These are phyloP conservation scores for Gracilaria caudata DNA, from an alignment of 23 red algal genomes.

Conservation along the genomic window DNA sequence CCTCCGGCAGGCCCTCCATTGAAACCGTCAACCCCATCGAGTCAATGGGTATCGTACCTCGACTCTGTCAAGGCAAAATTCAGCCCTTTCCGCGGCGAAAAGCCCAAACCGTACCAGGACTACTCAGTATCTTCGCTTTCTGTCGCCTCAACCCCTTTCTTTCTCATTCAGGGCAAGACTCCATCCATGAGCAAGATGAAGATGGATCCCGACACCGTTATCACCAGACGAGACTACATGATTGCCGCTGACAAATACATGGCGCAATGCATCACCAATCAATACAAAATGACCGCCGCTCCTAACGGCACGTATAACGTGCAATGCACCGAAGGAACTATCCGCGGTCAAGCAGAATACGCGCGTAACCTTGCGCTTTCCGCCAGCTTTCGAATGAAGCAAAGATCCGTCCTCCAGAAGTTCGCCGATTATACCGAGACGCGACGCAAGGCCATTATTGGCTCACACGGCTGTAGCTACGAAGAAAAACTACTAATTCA, in stretches of 20 bases:
- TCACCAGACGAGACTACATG: neutral
- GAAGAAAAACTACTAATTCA: constrained; percentile 48
- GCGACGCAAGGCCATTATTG: constrained; percentile 54
- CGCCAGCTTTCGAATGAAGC: constrained; percentile 49
- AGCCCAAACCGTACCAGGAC: neutral
- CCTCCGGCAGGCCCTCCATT: neutral
- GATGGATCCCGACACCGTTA: constrained; percentile 2
- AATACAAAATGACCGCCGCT: constrained; percentile 53
- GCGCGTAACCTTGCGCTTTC: constrained; percentile 56
- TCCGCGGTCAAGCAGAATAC: constrained; percentile 55
- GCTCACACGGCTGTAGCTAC: constrained; percentile 43
- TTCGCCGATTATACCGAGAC: constrained; percentile 54
- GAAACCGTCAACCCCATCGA: neutral
- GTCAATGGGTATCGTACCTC: neutral
- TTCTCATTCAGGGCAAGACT: neutral
- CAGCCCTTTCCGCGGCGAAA: neutral
- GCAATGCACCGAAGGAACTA: constrained; percentile 56
- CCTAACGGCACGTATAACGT: constrained; percentile 39
- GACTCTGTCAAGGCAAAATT: neutral
- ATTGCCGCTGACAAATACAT: constrained; percentile 49
- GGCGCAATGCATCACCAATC: constrained; percentile 32
- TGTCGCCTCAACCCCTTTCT: neutral
- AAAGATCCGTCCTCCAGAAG: constrained; percentile 30
- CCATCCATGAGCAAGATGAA: neutral
- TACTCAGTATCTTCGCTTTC: neutral